Percentiles rank a stretch among this genome's conserved stretches.
phyloP scores from a whole-genome alignment of 2,329 filamentous ascomycete species.

The Verticillium alfalfae region DNA sequence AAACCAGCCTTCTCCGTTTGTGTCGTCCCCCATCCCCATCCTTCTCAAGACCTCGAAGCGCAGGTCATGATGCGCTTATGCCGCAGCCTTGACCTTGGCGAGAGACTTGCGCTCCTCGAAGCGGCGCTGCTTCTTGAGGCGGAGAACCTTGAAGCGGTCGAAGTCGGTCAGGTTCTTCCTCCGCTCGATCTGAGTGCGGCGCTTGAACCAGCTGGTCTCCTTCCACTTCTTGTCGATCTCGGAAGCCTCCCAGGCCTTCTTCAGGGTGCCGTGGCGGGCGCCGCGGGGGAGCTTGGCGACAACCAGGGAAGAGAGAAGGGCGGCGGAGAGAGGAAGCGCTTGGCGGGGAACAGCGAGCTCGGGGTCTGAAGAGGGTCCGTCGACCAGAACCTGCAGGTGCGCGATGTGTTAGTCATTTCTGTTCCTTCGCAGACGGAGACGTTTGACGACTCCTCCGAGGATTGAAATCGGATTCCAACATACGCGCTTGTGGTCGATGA shows the following conservation, averaged over 20 bases:
- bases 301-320: conserved; percentile 85
- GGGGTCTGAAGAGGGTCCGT: conserved; percentile 82
- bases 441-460: background rate
- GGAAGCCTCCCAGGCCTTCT: conserved; percentile 84
- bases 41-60: conserved; percentile 4
- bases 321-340: conserved; percentile 71
- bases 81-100: conserved; percentile 83
- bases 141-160: conserved; percentile 99
- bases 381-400: conserved; percentile 74
- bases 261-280: conserved; percentile 75
- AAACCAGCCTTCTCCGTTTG: conserved; percentile 6
- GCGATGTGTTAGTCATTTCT: background rate
- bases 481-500: conserved; percentile 99
- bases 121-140: conserved; percentile 98
- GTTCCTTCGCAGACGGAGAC: background rate
- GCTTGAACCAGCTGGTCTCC: conserved; percentile 90
- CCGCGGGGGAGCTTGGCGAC: conserved; percentile 82
- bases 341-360: conserved; percentile 81
- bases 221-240: conserved; percentile 93
- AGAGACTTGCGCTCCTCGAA: conserved; percentile 97
- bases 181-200: conserved; percentile 77
- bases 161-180: conserved; percentile 94
- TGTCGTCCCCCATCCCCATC: background rate
- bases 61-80: conserved; percentile 47
- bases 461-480: conserved; percentile 36